These are phyloP conservation scores for Phaffia tasmanica DNA, from an alignment of 768 basidiomycete genomes.

Conservation along the genomic window DNA sequence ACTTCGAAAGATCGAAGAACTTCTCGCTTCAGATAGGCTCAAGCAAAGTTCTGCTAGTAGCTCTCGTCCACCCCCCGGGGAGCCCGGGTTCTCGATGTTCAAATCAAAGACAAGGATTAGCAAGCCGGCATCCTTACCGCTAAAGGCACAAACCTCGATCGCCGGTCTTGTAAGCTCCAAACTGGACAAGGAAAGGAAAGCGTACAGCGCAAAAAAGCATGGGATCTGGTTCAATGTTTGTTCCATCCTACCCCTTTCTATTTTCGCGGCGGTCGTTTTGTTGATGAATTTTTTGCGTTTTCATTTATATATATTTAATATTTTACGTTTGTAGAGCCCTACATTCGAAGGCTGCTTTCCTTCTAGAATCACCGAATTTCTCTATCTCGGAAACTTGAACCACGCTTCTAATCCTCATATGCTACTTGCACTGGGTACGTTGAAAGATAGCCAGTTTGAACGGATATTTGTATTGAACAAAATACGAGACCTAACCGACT, in stretches of 20 bases:
- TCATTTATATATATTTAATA: too few relatives aligned
- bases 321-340: slow-evolving; percentile 12
- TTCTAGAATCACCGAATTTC: slow-evolving; percentile 76
- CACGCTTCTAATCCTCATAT: slow-evolving; percentile 91
- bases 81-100: slow-evolving; percentile 12
- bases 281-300: background rate
- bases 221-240: slow-evolving; percentile 19
- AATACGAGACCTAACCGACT: too few relatives aligned
- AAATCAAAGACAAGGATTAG: slow-evolving; percentile 23
- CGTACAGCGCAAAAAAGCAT: background rate
- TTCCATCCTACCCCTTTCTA: background rate
- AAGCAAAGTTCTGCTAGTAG: background rate
- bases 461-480: too few relatives aligned
- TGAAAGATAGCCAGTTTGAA: background rate
- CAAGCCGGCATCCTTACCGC: slow-evolving; percentile 44
- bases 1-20: slow-evolving; percentile 56
- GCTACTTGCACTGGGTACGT: slow-evolving; percentile 61
- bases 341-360: slow-evolving; percentile 90
- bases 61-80: background rate
- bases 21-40: slow-evolving; percentile 5
- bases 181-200: background rate
- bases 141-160: slow-evolving; percentile 67
- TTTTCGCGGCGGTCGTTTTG: background rate
- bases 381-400: slow-evolving; percentile 88
- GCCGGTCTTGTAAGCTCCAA: background rate